Evolutionary conservation across 305 asterid species (phyloP).

Genomic region (Ilex paraguariensis): DNA sequence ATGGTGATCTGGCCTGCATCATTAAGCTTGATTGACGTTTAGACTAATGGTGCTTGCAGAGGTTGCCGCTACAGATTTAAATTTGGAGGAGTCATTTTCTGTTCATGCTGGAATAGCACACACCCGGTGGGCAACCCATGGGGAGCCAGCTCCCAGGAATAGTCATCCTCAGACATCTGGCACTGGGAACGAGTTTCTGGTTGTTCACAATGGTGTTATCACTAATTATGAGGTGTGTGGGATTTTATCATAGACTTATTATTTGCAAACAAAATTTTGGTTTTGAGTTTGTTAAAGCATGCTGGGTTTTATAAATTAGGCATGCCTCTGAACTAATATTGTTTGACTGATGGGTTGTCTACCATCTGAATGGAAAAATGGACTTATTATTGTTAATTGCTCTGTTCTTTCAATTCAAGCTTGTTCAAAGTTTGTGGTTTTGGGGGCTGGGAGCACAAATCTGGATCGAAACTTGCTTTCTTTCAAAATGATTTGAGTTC

Average conservation of each 20-base stretch:
- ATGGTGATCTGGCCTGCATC: slow-evolving; percentile 5
- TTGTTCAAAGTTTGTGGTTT: no score
- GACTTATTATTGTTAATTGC: no score
- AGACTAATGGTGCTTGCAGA: slow-evolving; percentile 44
- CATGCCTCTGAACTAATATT: neutral
- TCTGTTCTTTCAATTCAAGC: no score
- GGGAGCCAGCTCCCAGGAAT: slow-evolving; percentile 95
- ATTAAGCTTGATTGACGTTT: neutral
- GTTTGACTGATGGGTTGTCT: no score
- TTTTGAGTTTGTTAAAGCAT: neutral
- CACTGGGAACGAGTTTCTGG: slow-evolving; percentile 73
- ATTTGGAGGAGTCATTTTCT: slow-evolving; percentile 79
- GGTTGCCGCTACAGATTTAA: slow-evolving; percentile 62
- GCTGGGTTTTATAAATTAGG: neutral
- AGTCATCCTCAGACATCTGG: slow-evolving; percentile 96
- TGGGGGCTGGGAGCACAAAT: no score
- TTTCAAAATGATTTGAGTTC: no score
- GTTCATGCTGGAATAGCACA: slow-evolving; percentile 96
- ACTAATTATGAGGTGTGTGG: slow-evolving; percentile 84
- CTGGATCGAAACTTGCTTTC: no score
- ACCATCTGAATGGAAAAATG: no score
- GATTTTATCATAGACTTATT: neutral
- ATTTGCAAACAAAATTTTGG: slow-evolving; percentile 1
- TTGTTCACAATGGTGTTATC: slow-evolving; percentile 91
- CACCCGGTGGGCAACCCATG: slow-evolving; percentile 99